Base-by-base conservation (phyloP, 2,329 filamentous ascomycete genomes). In the Fusarium tupiense region DNA sequence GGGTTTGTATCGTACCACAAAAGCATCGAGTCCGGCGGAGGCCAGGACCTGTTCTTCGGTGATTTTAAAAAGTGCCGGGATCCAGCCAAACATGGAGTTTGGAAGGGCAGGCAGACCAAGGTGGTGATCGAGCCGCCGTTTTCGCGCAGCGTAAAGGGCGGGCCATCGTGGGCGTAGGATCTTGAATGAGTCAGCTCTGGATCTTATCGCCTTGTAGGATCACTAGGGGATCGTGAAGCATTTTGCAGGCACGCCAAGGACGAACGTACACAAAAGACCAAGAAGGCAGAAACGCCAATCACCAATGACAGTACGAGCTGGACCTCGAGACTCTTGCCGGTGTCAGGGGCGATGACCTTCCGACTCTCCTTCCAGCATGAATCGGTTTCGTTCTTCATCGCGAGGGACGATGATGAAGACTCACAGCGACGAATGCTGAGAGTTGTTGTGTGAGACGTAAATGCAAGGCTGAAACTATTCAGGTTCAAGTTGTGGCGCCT, bases 1-100 rank as follows among this genome's bases (percentile, higher is more conserved):
- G 29, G 6, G 12, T 49, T 46, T 43, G 8, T 20, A 29, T 86
- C 89, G 76, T 84, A 94, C 92, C 74, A 98, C 96, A 84, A 94
- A 99, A 58, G 96, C 96, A 85, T 99, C 96, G 57, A 99, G 88
- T 1, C 96, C 96, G 24, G 96, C 96, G 26, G 95, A 96, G 22
- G 93, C 91, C 61, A 99, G 87, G 8, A 99, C 91, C 82, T 98
- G 93, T 80, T 97, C 92, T 75, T 98, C 95, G 3, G 91, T 94
- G 70, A 99, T 93, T 75, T 85, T 90, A 85, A 95, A 96, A 46
- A 99, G 85, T 7, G 91, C 91, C 4, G 95, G 91, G 53, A 99
- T 96, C 96, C 96, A 99, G 79, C 96, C 96, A 76, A 98, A 93
- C 79, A 97, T 91, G 52, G 90, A 93, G 80, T 95, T 90, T 24